A percentile compares a stretch with the other conserved stretches of the same genome.
Conservation (phyloP, 768 basidiomycete genomes). For the Strobilomyces dryophilus region DNA sequence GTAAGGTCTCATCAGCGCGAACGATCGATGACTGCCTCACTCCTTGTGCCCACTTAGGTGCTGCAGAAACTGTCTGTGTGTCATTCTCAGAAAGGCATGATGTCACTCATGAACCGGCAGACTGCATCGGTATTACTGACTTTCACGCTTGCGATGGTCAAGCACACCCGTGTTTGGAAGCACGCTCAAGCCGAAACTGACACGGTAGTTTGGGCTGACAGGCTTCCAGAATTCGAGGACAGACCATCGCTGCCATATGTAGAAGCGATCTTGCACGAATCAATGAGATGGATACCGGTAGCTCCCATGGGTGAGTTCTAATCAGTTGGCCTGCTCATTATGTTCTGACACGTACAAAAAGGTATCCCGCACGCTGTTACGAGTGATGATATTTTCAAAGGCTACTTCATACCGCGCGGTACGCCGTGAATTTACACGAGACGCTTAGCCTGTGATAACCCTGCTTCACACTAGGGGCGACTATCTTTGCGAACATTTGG, state of each 20-base stretch:
- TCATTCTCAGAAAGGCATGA: too few relatives aligned
- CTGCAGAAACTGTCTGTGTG: too few relatives aligned
- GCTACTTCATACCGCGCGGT: neutral
- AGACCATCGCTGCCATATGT: neutral
- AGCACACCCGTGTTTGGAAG: too few relatives aligned
- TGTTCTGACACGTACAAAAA: neutral
- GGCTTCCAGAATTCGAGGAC: neutral
- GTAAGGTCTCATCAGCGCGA: too few relatives aligned
- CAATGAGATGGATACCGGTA: neutral
- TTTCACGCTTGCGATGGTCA: too few relatives aligned
- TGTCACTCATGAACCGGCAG: neutral
- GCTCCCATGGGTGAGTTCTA: neutral
- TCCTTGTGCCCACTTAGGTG: too few relatives aligned
- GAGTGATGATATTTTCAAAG: neutral
- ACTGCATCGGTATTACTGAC: neutral
- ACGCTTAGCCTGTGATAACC: too few relatives aligned
- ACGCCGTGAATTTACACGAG: neutral
- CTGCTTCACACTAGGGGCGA: too few relatives aligned
- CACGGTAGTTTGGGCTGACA: too few relatives aligned
- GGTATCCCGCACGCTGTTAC: neutral
- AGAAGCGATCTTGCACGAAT: neutral
- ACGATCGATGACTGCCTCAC: too few relatives aligned
- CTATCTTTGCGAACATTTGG: too few relatives aligned
- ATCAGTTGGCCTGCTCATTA: neutral
- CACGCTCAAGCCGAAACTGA: too few relatives aligned